phyloP scores from a whole-genome alignment of 805 yeast species.

The Pichia gijzeniarum region DNA sequence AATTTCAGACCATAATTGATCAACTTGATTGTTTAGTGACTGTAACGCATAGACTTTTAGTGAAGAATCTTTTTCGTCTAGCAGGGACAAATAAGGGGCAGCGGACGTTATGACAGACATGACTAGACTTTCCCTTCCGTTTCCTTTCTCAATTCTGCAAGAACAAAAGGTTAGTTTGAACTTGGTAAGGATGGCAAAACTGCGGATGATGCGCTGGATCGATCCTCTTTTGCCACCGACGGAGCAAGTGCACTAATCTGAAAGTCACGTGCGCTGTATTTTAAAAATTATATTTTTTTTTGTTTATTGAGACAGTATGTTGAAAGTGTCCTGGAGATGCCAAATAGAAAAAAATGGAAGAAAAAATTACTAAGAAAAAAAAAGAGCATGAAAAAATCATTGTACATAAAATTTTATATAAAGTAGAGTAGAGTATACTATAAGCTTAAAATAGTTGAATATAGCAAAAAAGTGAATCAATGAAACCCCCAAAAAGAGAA shows the following conservation, averaged over 20 bases:
- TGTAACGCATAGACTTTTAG: conserved; percentile 81
- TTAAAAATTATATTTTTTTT: not conserved
- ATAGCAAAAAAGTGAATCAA: not conserved
- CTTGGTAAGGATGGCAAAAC: not conserved
- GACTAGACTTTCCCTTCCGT: not conserved
- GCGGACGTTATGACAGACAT: conserved; percentile 56
- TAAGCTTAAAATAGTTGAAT: not conserved
- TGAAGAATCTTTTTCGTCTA: conserved; percentile 71
- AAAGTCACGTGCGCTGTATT: not conserved
- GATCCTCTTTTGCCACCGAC: conserved; percentile 10
- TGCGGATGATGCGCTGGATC: not conserved
- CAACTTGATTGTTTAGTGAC: conserved; percentile 75
- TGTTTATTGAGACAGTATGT: conserved; percentile 1
- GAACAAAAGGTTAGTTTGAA: too few species aligned
- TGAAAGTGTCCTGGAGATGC: conserved; percentile 5
- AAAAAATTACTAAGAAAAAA: not conserved
- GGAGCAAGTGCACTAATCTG: not conserved
- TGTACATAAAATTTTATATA: not conserved
- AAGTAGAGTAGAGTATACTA: not conserved
- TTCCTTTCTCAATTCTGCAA: too few species aligned
- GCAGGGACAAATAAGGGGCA: conserved; percentile 83
- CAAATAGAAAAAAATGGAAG: not conserved
- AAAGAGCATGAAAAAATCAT: conserved; percentile 2
- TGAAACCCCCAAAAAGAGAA: not conserved
- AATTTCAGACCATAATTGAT: conserved; percentile 95